Conservation (phyloP, 2,329 filamentous ascomycete species). For the Torrubiella hemipterigena region DNA sequence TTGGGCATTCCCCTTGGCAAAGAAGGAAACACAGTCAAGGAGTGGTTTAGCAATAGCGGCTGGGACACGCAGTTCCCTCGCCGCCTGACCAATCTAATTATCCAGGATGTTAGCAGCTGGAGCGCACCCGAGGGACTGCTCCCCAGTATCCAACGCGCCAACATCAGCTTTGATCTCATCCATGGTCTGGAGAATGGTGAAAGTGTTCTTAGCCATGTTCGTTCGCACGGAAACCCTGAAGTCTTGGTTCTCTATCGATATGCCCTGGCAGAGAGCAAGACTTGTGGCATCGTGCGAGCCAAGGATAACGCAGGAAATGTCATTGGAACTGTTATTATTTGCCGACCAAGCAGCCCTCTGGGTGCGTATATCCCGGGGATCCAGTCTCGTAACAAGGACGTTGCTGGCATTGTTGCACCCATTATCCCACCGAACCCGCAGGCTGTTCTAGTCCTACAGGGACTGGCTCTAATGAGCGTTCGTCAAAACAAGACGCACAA, state of each 20-base stretch:
- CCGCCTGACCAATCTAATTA: slow-evolving; percentile 54
- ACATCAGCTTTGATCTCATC: slow-evolving; percentile 72
- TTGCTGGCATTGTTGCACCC: slow-evolving; percentile 70
- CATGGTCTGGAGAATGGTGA: slow-evolving; percentile 68
- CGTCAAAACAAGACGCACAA: slow-evolving; percentile 73
- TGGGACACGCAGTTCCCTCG: slow-evolving; percentile 63
- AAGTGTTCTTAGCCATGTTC: slow-evolving; percentile 62
- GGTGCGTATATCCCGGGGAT: slow-evolving; percentile 60
- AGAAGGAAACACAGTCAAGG: slow-evolving; percentile 33
- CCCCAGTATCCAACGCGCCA: slow-evolving; percentile 59
- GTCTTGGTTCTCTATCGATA: slow-evolving; percentile 69
- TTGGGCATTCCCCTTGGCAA: slow-evolving; percentile 62
- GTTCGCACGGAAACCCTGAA: slow-evolving; percentile 61
- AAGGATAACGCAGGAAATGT: slow-evolving; percentile 57
- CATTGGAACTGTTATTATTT: slow-evolving; percentile 69
- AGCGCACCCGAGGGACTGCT: slow-evolving; percentile 64
- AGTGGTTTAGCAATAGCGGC: slow-evolving; percentile 84
- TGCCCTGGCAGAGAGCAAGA: slow-evolving; percentile 57
- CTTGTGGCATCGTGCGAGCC: slow-evolving; percentile 73
- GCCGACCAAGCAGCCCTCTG: slow-evolving; percentile 56
- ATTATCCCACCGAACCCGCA: slow-evolving; percentile 61
- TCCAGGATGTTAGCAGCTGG: slow-evolving; percentile 64
- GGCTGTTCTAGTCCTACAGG: slow-evolving; percentile 59
- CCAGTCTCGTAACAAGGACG: slow-evolving; percentile 42
- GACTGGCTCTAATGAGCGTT: slow-evolving; percentile 67